phyloP scores from a whole-genome alignment of 1,139 yeast genomes.

The Blastobotrys serpentis region DNA sequence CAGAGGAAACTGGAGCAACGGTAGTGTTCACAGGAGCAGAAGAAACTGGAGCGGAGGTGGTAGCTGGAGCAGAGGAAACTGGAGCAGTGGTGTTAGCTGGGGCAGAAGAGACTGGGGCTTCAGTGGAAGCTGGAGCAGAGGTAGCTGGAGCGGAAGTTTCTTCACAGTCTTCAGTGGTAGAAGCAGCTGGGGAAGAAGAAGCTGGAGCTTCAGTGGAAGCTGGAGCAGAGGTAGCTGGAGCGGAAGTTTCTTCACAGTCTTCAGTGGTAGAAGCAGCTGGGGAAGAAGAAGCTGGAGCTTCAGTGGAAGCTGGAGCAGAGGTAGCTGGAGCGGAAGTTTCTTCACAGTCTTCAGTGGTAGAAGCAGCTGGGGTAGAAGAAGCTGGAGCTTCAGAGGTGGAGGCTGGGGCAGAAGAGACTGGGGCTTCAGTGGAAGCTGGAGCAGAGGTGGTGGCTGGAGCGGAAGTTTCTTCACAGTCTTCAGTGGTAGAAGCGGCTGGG shows the following conservation, averaged over 20 bases:
- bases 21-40: neutral
- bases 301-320: constrained; percentile 11
- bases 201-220: constrained; percentile 9
- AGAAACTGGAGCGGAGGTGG: constrained; percentile 3
- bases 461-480: constrained; percentile 10
- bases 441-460: constrained; percentile 15
- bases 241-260: constrained; percentile 3
- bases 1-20: constrained; percentile 10
- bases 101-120: constrained; percentile 14
- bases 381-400: constrained; percentile 5
- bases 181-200: constrained; percentile 1
- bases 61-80: constrained; percentile 13
- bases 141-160: constrained; percentile 12
- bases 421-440: constrained; percentile 11
- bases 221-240: constrained; percentile 15
- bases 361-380: constrained; percentile 10
- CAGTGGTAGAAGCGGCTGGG: constrained; percentile 11
- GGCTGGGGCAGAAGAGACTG: constrained; percentile 13
- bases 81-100: constrained; percentile 13
- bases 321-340: constrained; percentile 1
- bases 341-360: neutral
- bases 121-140: constrained; percentile 15
- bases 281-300: constrained; percentile 10
- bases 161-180: constrained; percentile 12
- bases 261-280: constrained; percentile 11